Evolutionary conservation across 495 filamentous ascomycete genomes (phyloP), one percentile per base, ranked within the genome.

Genomic region (Penicillium mononematosum): DNA sequence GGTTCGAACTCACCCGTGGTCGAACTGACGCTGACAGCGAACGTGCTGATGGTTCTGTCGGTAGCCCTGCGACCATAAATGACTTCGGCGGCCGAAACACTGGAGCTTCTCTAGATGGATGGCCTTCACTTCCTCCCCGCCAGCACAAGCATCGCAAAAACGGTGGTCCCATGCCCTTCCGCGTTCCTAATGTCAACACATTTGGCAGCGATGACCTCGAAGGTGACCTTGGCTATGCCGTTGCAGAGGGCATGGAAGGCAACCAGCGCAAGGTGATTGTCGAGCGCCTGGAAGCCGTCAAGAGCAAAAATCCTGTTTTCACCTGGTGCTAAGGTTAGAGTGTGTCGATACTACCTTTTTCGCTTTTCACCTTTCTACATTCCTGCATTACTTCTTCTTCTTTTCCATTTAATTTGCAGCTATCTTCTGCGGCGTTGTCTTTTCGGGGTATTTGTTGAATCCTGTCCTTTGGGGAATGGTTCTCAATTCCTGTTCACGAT

Each of bases 271-370:
- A 92, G 73, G 95, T 98, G 41, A 98, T 98, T 78, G 93, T 98
- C 39, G 94, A 98, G 77, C 77, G 94, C 63, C 68, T 98, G 51
- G 94, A 98, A 77, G 88, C 91, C 47, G 93, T 98, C 31, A 98
- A 97, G 78, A 88, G 85, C 70, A 90, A 87, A 71, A 94, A 95
- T 70, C 94, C 94, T 16, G 90, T 98, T 14, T 98, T 98, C 74
- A 96, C 89, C 39, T 98, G 94, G 91, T 98, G 95, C 81, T 97
- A 76, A 81, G 38, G 45, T 50, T 25, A 41, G 34, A 19, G 41
- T 32, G 11, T 55, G 32, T 56, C 27, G 29, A n/a, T 25, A 43
- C 44, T 48, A 12, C 25, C 47, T 12, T 45, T 46, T 9, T 16
- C 16, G n/a, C 31, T 19, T 27, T 43, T 50, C 24, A n/a, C 19